Evolutionary conservation across 352 stramenopile genomes (phyloP).

Genomic region (Globisporangium mamillatum): DNA sequence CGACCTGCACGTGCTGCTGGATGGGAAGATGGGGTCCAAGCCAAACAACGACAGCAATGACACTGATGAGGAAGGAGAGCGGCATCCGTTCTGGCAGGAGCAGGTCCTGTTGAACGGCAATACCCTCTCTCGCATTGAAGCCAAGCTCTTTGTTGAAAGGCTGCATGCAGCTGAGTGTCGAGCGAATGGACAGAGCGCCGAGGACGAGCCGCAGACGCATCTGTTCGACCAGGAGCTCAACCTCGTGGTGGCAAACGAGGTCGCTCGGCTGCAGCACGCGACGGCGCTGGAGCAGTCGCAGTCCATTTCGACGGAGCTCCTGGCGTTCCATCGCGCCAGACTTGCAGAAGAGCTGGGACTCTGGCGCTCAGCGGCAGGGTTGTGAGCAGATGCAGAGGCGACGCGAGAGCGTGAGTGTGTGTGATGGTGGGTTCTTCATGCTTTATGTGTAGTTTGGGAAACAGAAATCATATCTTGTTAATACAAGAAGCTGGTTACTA

Average conservation of each 20-base stretch:
- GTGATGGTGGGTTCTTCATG: not conserved
- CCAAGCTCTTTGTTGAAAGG: slow-evolving; percentile 35
- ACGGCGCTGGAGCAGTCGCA: slow-evolving; percentile 6
- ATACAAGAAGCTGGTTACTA: not conserved
- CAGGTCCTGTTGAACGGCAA: slow-evolving; percentile 39
- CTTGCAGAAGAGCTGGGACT: slow-evolving; percentile 17
- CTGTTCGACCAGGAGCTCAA: slow-evolving; percentile 30
- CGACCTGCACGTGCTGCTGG: slow-evolving; percentile 43
- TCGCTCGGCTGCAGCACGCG: not conserved
- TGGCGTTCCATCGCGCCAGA: slow-evolving; percentile 20
- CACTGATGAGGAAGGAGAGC: not conserved
- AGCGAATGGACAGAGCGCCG: slow-evolving; percentile 9
- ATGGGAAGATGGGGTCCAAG: slow-evolving; percentile 16
- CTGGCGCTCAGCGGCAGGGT: slow-evolving; percentile 9
- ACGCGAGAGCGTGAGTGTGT: not conserved
- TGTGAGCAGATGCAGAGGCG: not conserved
- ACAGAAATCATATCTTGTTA: not conserved
- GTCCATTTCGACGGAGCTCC: slow-evolving; percentile 17
- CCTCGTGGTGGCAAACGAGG: slow-evolving; percentile 13
- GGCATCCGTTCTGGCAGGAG: slow-evolving; percentile 43
- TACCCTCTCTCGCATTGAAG: slow-evolving; percentile 25
- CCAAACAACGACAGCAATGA: not conserved
- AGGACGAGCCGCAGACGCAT: slow-evolving; percentile 14
- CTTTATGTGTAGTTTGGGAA: not conserved
- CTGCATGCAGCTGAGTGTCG: slow-evolving; percentile 32